Percentiles rank a stretch among this genome's conserved stretches.
Evolutionary conservation across 2,329 filamentous ascomycete species (phyloP).

Genomic region (Xylaria sp.): DNA sequence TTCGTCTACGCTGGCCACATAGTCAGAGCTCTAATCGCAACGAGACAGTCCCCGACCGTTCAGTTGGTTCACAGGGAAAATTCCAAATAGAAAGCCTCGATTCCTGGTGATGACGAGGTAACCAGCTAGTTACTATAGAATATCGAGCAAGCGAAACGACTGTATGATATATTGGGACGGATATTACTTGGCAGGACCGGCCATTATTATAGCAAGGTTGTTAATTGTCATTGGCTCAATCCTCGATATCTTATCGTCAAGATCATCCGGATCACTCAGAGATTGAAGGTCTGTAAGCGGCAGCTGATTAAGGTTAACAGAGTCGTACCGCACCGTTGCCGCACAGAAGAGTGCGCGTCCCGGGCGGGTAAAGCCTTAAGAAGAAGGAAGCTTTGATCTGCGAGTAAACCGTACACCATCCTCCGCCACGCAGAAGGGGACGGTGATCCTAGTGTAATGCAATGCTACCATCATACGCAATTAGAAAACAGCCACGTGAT

Average conservation of each 20-base stretch:
- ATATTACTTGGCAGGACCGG: not conserved
- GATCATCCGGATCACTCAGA: not conserved
- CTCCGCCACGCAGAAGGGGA: constrained; percentile 4
- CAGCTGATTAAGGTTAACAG: not conserved
- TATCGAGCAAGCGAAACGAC: not conserved
- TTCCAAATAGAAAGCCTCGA: not conserved
- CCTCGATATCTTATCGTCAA: not conserved
- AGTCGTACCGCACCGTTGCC: not conserved
- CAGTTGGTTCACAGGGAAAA: not conserved
- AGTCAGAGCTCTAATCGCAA: not conserved
- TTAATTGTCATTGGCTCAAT: not conserved
- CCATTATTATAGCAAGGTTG: not conserved
- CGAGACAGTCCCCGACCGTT: not conserved
- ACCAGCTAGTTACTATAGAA: not conserved
- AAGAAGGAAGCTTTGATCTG: not conserved
- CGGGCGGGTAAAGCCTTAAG: not conserved
- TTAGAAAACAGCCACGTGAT: not conserved
- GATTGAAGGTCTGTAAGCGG: not conserved
- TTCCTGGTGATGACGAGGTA: not conserved
- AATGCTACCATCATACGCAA: not conserved
- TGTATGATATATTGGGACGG: not conserved
- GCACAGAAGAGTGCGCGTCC: not conserved
- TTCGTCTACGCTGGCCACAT: too few species aligned
- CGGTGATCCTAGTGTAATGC: not conserved
- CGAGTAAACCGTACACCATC: not conserved